phyloP scores from a whole-genome alignment of 169 alveolate genomes.

The Eimeria sp. region DNA sequence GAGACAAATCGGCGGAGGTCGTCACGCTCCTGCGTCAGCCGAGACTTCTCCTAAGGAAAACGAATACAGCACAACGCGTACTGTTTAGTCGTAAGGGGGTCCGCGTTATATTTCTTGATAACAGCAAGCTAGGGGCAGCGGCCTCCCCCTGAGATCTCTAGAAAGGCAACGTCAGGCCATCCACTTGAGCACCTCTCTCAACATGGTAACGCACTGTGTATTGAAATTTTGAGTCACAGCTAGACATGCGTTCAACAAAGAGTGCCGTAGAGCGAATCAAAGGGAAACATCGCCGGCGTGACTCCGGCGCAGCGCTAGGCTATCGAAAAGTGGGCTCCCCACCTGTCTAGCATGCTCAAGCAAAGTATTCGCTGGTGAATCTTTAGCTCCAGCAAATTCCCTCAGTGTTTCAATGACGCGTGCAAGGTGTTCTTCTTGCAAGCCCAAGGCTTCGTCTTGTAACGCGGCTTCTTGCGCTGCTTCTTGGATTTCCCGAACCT shows the following conservation, averaged over 20 bases:
- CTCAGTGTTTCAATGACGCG: conserved; percentile 25
- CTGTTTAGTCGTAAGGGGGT: neutral
- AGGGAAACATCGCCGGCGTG: neutral
- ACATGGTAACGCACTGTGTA: neutral
- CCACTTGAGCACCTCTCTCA: neutral
- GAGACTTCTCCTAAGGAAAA: conserved; percentile 1
- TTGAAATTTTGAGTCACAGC: neutral
- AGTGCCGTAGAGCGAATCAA: neutral
- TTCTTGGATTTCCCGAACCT: conserved; percentile 42
- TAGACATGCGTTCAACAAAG: neutral
- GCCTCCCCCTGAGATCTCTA: neutral
- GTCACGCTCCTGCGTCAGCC: conserved; percentile 61
- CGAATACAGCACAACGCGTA: neutral
- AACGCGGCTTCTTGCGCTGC: conserved; percentile 77
- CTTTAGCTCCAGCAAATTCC: conserved; percentile 40
- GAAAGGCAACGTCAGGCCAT: neutral
- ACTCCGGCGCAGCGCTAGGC: neutral
- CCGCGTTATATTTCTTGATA: neutral
- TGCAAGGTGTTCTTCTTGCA: conserved; percentile 44
- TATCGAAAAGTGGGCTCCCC: neutral
- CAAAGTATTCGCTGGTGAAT: conserved; percentile 44
- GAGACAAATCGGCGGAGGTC: conserved; percentile 67
- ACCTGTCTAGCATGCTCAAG: conserved; percentile 64
- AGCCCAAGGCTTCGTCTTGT: conserved; percentile 55
- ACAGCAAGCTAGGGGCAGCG: neutral